A percentile compares a stretch with the other conserved stretches of the same genome.
Evolutionary conservation across 768 basidiomycete genomes (phyloP).

Genomic region (Gyrodon lividus): DNA sequence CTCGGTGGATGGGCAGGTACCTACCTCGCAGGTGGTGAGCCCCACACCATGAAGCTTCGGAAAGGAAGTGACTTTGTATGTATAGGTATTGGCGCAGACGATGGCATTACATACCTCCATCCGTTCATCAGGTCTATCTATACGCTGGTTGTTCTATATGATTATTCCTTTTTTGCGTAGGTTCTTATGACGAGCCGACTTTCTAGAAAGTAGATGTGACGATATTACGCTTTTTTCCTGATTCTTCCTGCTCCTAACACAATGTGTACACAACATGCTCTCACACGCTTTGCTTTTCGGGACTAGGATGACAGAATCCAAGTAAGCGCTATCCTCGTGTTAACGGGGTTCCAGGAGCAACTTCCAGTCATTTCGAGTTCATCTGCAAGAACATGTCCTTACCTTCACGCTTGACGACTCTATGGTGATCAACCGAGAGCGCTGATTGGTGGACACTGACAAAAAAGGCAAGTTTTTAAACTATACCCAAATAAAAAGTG

Average conservation of each 20-base stretch:
- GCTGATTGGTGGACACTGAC: no score
- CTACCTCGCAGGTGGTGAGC: conserved; percentile 36
- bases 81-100: conserved; percentile 27
- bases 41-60: conserved; percentile 29
- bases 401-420: no score
- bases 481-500: no score
- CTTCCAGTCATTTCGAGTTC: no score
- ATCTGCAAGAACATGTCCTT: no score
- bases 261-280: conserved; percentile 17
- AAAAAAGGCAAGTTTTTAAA: no score
- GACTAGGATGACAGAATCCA: conserved; percentile 9
- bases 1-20: conserved; percentile 39
- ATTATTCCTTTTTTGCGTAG: conserved; percentile 38
- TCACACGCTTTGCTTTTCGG: conserved; percentile 11
- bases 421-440: no score
- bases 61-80: conserved; percentile 32
- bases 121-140: conserved; percentile 26
- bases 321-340: no score
- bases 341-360: conserved; percentile 6
- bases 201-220: conserved; percentile 30
- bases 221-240: conserved; percentile 16
- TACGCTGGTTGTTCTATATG: conserved; percentile 38
- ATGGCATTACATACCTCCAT: conserved; percentile 23
- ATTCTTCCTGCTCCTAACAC: conserved; percentile 11
- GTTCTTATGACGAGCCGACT: conserved; percentile 14